phyloP scores from a whole-genome alignment of 108 stramenopile genomes.

The Nitzschia sp. region DNA sequence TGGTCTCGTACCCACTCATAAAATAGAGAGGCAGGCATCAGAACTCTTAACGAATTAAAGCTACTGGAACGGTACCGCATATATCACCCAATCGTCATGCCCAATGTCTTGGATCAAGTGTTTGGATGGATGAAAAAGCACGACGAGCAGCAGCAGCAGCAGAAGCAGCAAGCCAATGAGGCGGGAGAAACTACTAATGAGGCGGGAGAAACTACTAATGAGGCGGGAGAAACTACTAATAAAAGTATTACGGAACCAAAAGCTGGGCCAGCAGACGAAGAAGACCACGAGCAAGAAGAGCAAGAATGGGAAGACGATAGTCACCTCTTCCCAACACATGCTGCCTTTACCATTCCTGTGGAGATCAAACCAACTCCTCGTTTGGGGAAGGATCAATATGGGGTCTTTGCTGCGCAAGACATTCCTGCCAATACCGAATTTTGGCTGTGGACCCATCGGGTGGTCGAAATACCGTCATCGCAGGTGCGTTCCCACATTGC shows the following conservation, averaged over 20 bases:
- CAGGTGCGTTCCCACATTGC: conserved; percentile 14
- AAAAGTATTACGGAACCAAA: background rate
- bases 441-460: conserved; percentile 36
- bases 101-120: background rate
- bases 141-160: background rate
- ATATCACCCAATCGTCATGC: background rate
- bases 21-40: no score
- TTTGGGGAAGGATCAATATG: conserved; percentile 20
- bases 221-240: no score
- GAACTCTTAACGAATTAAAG: no score
- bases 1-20: no score
- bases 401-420: conserved; percentile 27
- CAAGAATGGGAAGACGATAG: background rate
- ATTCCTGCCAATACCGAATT: conserved; percentile 26
- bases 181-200: no score
- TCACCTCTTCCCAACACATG: conserved; percentile 24
- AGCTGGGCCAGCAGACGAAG: background rate
- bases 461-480: conserved; percentile 14
- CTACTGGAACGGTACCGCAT: no score
- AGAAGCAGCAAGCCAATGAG: background rate
- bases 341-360: conserved; percentile 27
- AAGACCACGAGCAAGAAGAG: background rate
- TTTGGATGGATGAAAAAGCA: background rate
- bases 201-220: background rate
- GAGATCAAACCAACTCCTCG: conserved; percentile 14